Percentiles rank a stretch among this genome's conserved stretches.
Evolutionary conservation across 1,284 basidiomycete genomes (phyloP).

Genomic region (Ustanciosporium gigantosporum): DNA sequence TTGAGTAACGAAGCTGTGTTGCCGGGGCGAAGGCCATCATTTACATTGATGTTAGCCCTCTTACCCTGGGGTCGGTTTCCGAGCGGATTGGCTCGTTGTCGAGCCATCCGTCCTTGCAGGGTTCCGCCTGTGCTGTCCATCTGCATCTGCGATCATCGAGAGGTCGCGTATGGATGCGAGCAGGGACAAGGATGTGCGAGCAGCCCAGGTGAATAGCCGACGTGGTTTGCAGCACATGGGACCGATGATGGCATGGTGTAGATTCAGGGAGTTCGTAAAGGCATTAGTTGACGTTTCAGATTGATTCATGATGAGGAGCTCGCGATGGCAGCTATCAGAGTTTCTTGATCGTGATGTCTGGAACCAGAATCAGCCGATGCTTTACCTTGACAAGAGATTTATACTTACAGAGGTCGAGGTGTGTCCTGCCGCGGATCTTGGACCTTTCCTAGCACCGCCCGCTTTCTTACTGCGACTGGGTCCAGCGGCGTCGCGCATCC

Average conservation of each 20-base stretch:
- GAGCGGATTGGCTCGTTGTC: constrained; percentile 33
- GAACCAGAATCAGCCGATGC: too few species aligned
- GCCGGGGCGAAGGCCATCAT: constrained; percentile 30
- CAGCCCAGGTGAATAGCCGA: background rate
- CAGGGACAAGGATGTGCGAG: background rate
- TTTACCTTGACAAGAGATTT: too few species aligned
- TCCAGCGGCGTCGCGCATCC: constrained; percentile 35
- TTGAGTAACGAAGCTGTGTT: constrained; percentile 31
- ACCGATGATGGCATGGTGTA: too few species aligned
- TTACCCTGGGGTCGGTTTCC: constrained; percentile 26
- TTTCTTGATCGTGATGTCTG: too few species aligned
- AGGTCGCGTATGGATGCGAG: too few species aligned
- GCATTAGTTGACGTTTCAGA: background rate
- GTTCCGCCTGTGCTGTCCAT: background rate
- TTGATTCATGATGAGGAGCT: too few species aligned
- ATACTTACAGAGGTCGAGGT: constrained; percentile 31
- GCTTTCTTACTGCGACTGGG: constrained; percentile 26
- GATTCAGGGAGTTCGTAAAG: too few species aligned
- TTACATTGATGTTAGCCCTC: constrained; percentile 32
- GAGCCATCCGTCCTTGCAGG: constrained; percentile 24
- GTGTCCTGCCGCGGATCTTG: constrained; percentile 12
- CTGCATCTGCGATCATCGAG: background rate
- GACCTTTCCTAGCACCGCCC: constrained; percentile 18
- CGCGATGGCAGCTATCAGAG: too few species aligned
- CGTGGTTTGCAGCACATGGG: too few species aligned